Evolutionary conservation across 345 rosid genomes (phyloP).

Genomic region (Ceriops decandra): DNA sequence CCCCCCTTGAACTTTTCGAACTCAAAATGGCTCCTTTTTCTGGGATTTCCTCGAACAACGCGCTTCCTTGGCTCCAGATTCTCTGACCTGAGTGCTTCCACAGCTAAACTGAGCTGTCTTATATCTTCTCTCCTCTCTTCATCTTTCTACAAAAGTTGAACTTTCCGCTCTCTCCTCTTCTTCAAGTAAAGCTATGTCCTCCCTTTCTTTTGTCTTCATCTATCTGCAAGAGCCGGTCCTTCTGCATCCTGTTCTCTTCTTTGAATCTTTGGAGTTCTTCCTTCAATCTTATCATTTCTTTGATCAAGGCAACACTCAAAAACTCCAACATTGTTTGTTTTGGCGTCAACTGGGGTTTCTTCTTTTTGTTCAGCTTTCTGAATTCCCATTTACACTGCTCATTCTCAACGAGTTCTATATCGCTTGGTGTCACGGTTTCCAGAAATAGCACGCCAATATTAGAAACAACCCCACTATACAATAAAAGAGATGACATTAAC

Average conservation of each 20-base stretch:
- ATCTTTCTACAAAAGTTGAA: constrained; percentile 50
- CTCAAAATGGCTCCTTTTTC: constrained; percentile 36
- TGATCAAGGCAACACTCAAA: neutral
- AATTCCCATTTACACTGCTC: neutral
- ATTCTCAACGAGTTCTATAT: no score
- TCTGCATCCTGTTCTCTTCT: constrained; percentile 31
- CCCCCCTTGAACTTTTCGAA: constrained; percentile 34
- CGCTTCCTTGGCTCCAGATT: constrained; percentile 42
- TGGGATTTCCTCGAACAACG: constrained; percentile 20
- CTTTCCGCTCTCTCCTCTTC: constrained; percentile 21
- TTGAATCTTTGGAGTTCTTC: constrained; percentile 48
- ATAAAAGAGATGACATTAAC: no score
- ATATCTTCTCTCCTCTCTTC: constrained; percentile 78
- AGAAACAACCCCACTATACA: no score
- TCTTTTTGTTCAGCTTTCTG: constrained; percentile 19
- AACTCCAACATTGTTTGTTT: constrained; percentile 10
- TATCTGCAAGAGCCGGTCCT: constrained; percentile 45
- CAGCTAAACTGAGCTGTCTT: constrained; percentile 55
- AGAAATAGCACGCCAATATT: no score
- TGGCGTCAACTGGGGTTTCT: neutral
- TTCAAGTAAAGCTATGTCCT: constrained; percentile 35
- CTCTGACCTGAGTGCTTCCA: constrained; percentile 53
- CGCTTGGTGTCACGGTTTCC: no score
- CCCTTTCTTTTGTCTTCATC: constrained; percentile 82
- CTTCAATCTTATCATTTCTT: constrained; percentile 38